A percentile compares a stretch with the other conserved stretches of the same genome.
Conservation (phyloP, 176 grass and related monocot genomes). For the Bonia amplexicaulis region DNA sequence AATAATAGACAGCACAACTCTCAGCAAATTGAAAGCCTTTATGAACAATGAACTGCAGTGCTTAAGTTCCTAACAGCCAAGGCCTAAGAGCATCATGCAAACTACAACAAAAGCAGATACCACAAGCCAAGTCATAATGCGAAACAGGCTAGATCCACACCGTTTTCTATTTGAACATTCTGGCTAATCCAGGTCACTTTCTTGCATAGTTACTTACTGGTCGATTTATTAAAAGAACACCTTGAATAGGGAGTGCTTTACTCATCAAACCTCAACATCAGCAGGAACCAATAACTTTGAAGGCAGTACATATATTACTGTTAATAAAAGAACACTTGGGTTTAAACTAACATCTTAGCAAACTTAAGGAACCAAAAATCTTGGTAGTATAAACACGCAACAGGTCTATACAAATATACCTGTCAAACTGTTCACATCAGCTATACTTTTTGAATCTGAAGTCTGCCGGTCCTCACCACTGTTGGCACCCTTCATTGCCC, state of each 20-base stretch:
- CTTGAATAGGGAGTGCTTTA: neutral
- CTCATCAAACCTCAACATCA: neutral
- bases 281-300: slow-evolving; percentile 8
- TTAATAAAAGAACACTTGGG: neutral
- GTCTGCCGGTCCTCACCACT: slow-evolving; percentile 47
- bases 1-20: neutral
- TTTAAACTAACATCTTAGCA: neutral
- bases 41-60: neutral
- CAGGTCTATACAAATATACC: slow-evolving; percentile 32
- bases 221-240: neutral
- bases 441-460: slow-evolving; percentile 61
- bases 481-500: slow-evolving; percentile 76
- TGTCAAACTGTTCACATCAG: slow-evolving; percentile 48
- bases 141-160: neutral
- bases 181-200: neutral
- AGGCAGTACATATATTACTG: neutral
- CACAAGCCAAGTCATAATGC: neutral
- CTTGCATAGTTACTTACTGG: neutral
- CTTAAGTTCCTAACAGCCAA: neutral
- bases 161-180: neutral
- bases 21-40: neutral
- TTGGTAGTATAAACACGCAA: neutral
- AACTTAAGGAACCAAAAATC: neutral
- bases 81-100: neutral
- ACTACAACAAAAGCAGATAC: neutral